Conservation (phyloP, 495 filamentous ascomycete genomes). For the Aspergillus sclerotiicarbonarius region DNA sequence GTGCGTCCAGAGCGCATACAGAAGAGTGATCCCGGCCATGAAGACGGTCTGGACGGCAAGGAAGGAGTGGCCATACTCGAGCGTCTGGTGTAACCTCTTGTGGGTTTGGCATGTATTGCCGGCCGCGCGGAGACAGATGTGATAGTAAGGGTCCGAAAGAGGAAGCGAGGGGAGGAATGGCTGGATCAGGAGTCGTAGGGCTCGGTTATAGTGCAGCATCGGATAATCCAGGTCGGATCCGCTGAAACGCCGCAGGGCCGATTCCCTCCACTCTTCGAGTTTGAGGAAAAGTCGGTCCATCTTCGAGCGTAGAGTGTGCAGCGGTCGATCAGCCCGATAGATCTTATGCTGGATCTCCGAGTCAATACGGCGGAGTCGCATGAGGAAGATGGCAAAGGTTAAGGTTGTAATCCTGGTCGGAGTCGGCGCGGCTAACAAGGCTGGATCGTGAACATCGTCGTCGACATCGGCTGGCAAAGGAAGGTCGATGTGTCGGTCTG, state of each 20-base stretch:
- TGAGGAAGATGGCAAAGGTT: conserved; percentile 50
- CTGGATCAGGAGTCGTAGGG: conserved; percentile 50
- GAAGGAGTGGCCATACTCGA: conserved; percentile 56
- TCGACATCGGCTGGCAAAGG: conserved; percentile 48
- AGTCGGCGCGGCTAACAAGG: conserved; percentile 34
- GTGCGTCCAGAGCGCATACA: conserved; percentile 49
- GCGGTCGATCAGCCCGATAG: conserved; percentile 51
- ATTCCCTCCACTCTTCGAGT: conserved; percentile 52
- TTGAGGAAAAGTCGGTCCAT: conserved; percentile 49
- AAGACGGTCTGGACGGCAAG: conserved; percentile 56
- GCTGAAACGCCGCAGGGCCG: conserved; percentile 36
- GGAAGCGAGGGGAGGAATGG: conserved; percentile 51
- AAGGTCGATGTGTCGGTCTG: conserved; percentile 53
- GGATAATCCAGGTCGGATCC: conserved; percentile 48
- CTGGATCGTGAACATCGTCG: conserved; percentile 46
- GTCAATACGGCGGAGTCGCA: conserved; percentile 51
- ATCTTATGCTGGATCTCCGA: conserved; percentile 55
- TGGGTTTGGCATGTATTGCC: conserved; percentile 55
- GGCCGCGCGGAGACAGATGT: conserved; percentile 49
- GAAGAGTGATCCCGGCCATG: conserved; percentile 52
- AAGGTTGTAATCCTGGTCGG: conserved; percentile 40
- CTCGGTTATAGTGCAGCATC: conserved; percentile 52
- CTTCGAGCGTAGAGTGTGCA: conserved; percentile 45
- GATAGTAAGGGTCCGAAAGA: conserved; percentile 48
- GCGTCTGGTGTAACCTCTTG: conserved; percentile 50